These are phyloP conservation scores for Scolecobasidium constrictum DNA, from an alignment of 2,329 filamentous ascomycete species.

Conservation along the genomic window DNA sequence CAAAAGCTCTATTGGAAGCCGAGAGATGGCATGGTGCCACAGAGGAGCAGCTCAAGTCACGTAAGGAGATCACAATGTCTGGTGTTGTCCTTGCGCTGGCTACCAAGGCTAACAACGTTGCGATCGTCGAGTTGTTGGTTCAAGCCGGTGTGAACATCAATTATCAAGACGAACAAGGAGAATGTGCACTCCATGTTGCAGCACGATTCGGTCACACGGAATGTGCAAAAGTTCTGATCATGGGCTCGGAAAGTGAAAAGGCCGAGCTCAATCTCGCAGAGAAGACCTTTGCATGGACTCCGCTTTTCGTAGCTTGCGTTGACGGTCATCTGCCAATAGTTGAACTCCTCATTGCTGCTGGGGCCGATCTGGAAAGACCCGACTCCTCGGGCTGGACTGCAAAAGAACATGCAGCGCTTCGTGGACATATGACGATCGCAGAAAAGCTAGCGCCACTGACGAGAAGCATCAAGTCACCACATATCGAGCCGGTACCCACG, in stretches of 20 bases:
- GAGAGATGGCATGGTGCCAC: slow-evolving; percentile 63
- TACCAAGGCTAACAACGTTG: slow-evolving; percentile 73
- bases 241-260: slow-evolving; percentile 59
- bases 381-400: slow-evolving; percentile 93
- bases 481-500: slow-evolving; percentile 16
- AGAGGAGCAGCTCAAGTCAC: slow-evolving; percentile 50
- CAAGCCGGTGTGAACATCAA: slow-evolving; percentile 88
- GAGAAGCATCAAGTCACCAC: slow-evolving; percentile 19
- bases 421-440: slow-evolving; percentile 79
- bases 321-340: slow-evolving; percentile 72
- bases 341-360: slow-evolving; percentile 65
- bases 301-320: slow-evolving; percentile 85
- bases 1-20: slow-evolving; percentile 65
- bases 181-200: slow-evolving; percentile 85
- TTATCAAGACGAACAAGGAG: slow-evolving; percentile 79
- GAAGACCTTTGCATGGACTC: slow-evolving; percentile 84
- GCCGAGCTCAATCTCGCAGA: slow-evolving; percentile 69
- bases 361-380: slow-evolving; percentile 60
- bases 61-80: slow-evolving; percentile 66
- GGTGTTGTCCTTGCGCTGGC: slow-evolving; percentile 82
- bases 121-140: slow-evolving; percentile 78
- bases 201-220: slow-evolving; percentile 77
- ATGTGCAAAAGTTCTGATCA: slow-evolving; percentile 66
- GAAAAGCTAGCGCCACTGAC: slow-evolving; percentile 51
- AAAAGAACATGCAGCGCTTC: slow-evolving; percentile 80